Conservation (phyloP, 495 filamentous ascomycete species). For the Clavariopsis aquatica region DNA sequence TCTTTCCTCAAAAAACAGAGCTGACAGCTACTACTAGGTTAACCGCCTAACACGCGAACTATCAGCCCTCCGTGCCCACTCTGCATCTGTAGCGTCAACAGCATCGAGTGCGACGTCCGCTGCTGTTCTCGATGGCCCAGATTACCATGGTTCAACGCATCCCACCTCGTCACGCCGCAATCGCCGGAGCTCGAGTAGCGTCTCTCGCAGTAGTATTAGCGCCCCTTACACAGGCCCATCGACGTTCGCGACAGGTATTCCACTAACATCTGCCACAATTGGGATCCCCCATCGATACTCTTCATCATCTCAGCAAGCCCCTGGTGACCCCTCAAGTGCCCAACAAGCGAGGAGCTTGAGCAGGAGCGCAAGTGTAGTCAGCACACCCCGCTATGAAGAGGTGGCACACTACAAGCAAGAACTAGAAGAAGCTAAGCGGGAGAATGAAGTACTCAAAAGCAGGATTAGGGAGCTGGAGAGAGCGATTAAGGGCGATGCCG, state of each 20-base stretch:
- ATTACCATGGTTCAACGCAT: conserved; percentile 50
- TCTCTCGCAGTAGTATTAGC: conserved; percentile 57
- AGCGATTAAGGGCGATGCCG: conserved; percentile 18
- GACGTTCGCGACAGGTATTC: conserved; percentile 26
- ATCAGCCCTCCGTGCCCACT: conserved; percentile 71
- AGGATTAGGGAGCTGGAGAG: conserved; percentile 73
- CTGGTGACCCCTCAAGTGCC: conserved; percentile 18
- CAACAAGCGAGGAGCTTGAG: conserved; percentile 11
- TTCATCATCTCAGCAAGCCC: conserved; percentile 27
- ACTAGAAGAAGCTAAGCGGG: conserved; percentile 69
- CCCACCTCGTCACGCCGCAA: conserved; percentile 61
- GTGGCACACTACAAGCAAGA: conserved; percentile 66
- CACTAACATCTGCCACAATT: conserved; percentile 34
- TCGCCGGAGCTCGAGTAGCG: conserved; percentile 65
- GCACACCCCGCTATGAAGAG: conserved; percentile 67
- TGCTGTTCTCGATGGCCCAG: conserved; percentile 42
- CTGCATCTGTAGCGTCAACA: conserved; percentile 78
- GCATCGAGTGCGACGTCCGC: conserved; percentile 65
- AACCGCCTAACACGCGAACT: conserved; percentile 91
- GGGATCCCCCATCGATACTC: conserved; percentile 35
- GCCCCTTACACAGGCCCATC: conserved; percentile 42
- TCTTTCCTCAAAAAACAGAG: not conserved
- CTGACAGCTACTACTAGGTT: conserved; percentile 56
- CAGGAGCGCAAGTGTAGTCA: conserved; percentile 35
- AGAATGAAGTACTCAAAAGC: conserved; percentile 76